These are phyloP conservation scores for Chaetomiaceae sp. DNA, from an alignment of 2,329 filamentous ascomycete species.

Conservation along the genomic window DNA sequence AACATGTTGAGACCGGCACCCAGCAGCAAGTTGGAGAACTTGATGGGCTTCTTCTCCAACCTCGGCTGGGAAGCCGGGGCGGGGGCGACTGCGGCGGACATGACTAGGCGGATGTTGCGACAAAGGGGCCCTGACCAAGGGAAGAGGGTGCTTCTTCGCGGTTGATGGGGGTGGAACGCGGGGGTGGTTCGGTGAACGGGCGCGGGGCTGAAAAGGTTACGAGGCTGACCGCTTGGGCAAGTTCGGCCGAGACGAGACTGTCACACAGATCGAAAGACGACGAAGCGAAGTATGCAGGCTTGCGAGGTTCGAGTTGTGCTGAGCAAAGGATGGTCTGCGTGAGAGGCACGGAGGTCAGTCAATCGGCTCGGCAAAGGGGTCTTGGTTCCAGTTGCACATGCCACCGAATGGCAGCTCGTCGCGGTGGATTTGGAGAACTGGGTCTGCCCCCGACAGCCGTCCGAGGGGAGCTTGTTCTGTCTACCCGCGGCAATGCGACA, in stretches of 20 bases:
- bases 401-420: conserved; percentile 16
- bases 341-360: background rate
- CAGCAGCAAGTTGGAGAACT: conserved; percentile 97
- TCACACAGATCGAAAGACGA: background rate
- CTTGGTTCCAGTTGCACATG: conserved; percentile 21
- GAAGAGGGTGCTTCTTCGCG: conserved; percentile 83
- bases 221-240: no score
- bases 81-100: conserved; percentile 55
- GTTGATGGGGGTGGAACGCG: conserved; percentile 21
- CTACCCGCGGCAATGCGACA: conserved; percentile 20
- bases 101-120: conserved; percentile 47
- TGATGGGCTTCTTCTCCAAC: conserved; percentile 98
- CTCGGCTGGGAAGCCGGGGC: conserved; percentile 41
- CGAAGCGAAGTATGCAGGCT: background rate
- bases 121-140: conserved; percentile 95
- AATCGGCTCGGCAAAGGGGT: conserved; percentile 1
- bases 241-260: background rate
- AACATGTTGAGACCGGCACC: conserved; percentile 94
- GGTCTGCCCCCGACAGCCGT: conserved; percentile 5
- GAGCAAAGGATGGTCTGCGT: conserved; percentile 1
- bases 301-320: conserved; percentile 2
- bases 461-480: conserved; percentile 5
- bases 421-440: conserved; percentile 11
- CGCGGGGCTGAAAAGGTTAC: background rate
- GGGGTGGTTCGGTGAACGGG: background rate